A percentile compares a stretch with the other conserved stretches of the same genome.
phyloP scores from a whole-genome alignment of 164 flowering plant genomes.

The Stephania cephalantha region DNA sequence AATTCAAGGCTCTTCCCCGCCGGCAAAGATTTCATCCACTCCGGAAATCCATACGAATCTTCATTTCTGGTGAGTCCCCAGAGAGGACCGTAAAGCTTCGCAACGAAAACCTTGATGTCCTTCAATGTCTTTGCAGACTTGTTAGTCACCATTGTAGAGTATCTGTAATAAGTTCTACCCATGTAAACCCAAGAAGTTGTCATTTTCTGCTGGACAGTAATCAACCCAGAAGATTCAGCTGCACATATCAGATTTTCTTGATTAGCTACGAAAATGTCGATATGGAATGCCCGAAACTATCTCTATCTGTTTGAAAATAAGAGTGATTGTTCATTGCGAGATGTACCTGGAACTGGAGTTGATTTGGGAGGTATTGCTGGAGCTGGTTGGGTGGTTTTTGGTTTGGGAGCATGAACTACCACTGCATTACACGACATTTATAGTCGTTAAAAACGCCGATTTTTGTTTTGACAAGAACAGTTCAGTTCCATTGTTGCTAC shows the following conservation, averaged over 20 bases:
- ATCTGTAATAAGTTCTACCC: slow-evolving; percentile 73
- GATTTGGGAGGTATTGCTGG: slow-evolving; percentile 27
- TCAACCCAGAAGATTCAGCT: slow-evolving; percentile 35
- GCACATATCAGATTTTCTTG: slow-evolving; percentile 13
- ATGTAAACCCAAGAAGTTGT: slow-evolving; percentile 55
- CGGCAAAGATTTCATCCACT: slow-evolving; percentile 55
- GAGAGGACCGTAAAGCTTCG: slow-evolving; percentile 71
- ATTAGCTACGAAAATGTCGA: background rate
- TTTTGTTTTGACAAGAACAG: background rate
- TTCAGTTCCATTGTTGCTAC: background rate
- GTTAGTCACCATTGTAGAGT: slow-evolving; percentile 63
- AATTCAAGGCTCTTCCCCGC: slow-evolving; percentile 68
- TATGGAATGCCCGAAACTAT: too few species aligned
- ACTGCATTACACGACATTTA: slow-evolving; percentile 22
- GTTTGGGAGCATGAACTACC: slow-evolving; percentile 30
- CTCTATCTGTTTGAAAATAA: background rate
- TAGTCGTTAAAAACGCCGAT: background rate
- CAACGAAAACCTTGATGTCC: slow-evolving; percentile 49
- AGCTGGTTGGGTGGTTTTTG: slow-evolving; percentile 23
- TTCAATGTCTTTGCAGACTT: slow-evolving; percentile 55
- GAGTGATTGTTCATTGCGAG: background rate
- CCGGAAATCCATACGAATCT: slow-evolving; percentile 44
- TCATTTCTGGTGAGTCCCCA: slow-evolving; percentile 72
- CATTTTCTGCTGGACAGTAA: slow-evolving; percentile 48
- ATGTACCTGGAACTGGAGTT: slow-evolving; percentile 47